phyloP scores from a whole-genome alignment of 2,329 filamentous ascomycete genomes.

The Trichoderma koningii region DNA sequence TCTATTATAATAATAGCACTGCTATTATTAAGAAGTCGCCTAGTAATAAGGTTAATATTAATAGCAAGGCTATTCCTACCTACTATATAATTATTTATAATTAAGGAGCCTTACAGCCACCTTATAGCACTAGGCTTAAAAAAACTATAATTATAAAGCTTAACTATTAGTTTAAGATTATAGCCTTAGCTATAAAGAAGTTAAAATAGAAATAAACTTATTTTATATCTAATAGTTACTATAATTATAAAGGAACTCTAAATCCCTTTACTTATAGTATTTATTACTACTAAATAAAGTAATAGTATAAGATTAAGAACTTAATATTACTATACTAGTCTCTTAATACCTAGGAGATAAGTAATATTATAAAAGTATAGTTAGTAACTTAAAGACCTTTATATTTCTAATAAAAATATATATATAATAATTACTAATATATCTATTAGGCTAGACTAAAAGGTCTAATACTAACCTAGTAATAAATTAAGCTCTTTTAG shows the following conservation, averaged over 20 bases:
- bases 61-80: not conserved
- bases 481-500: not conserved
- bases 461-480: not conserved
- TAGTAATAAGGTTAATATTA: not conserved
- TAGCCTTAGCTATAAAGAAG: not conserved
- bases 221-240: not conserved
- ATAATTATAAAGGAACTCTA: not conserved
- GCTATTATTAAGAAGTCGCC: not conserved
- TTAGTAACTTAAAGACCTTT: not conserved
- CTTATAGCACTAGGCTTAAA: too few species aligned
- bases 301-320: not conserved
- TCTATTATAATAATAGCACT: not conserved
- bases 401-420: not conserved
- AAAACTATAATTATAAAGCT: not conserved
- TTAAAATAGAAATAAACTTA: not conserved
- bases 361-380: slow-evolving; percentile 35
- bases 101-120: too few species aligned
- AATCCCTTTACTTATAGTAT: not conserved
- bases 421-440: not conserved
- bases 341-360: not conserved
- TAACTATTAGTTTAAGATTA: not conserved
- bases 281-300: not conserved
- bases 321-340: not conserved
- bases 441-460: not conserved
- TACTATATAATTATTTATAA: not conserved